Percentiles rank a stretch among this genome's conserved stretches.
These are phyloP conservation scores for Porodaedalea pini DNA, from an alignment of 1,284 basidiomycete genomes.

Conservation along the genomic window DNA sequence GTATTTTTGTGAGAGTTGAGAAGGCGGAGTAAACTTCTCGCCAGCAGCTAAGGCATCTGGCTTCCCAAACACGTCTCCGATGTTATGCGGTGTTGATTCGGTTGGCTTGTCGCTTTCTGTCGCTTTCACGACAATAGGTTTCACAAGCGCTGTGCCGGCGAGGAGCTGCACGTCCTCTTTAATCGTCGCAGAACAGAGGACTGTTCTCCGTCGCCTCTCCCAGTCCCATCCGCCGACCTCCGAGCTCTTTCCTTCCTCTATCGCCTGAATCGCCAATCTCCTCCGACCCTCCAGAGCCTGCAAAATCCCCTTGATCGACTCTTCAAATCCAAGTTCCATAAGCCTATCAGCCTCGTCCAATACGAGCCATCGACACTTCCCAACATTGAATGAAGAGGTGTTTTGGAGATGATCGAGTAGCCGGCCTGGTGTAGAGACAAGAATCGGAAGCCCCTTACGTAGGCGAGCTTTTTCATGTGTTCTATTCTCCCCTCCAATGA, in stretches of 20 bases:
- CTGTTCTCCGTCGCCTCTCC: conserved; percentile 69
- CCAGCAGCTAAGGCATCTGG: conserved; percentile 23
- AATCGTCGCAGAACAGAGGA: conserved; percentile 97
- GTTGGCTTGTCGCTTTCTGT: conserved; percentile 35
- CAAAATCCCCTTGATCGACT: conserved; percentile 76
- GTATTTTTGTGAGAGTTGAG: conserved; percentile 93
- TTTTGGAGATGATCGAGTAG: conserved; percentile 76
- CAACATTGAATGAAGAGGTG: conserved; percentile 87
- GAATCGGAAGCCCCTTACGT: conserved; percentile 69
- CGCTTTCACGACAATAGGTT: conserved; percentile 74
- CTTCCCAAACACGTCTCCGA: not conserved
- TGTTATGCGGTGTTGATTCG: conserved; percentile 13
- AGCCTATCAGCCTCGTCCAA: conserved; percentile 95
- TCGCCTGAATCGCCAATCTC: conserved; percentile 69
- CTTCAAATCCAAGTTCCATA: conserved; percentile 69
- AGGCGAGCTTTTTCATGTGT: conserved; percentile 74
- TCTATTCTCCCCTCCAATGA: conserved; percentile 76
- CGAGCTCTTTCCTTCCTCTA: conserved; percentile 63
- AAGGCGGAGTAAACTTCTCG: conserved; percentile 87
- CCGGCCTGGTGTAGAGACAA: conserved; percentile 69
- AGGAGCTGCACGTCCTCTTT: conserved; percentile 93
- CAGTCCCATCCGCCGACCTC: conserved; percentile 88
- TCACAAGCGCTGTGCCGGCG: conserved; percentile 75
- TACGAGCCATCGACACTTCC: conserved; percentile 93
- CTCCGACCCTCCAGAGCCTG: conserved; percentile 79